Base-by-base conservation (phyloP, 176 grass and related monocot species). In the Musa beccarii region DNA sequence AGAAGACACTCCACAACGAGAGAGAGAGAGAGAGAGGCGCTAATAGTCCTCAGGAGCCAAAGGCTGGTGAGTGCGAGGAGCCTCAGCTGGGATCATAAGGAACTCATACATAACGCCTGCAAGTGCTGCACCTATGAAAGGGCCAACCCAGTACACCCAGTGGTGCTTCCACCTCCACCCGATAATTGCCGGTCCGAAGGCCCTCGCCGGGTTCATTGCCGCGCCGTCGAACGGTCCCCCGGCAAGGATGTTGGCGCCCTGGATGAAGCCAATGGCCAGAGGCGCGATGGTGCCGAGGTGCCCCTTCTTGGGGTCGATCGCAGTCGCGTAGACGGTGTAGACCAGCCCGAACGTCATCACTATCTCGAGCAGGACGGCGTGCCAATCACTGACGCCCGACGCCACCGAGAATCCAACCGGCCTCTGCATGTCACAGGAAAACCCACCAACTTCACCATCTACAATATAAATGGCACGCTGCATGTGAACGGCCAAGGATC, bases 91-190 rank as follows among this genome's bases (percentile, higher is more conserved):
- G 2, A 85, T 85, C 79, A 92, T 65, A 24, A 92, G 83, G 59
- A 61, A 96, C 79, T 96, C 89, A 24, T 92, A 92, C 9, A 90
- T 11, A 28, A 83, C 71, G 65, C 76, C 76, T 3, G 89, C 89
- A 20, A 92, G 66, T 22, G 81, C 89, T 19, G 83, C 83, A 11
- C 89, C 93, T 52, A 96, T 76, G 7, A 92, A 85, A 0, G 93
- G 93, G 0, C 89, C 93, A 11, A 96, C 54, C 93, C 93, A 96
- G 73, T 96, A 92, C 3, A 96, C 79, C 89, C 87, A 96, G 83
- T 96, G 87, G 87, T 85, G 81, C 59, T 83, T 54, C 92, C 92
- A 96, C 78, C 22, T 77, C 92, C 92, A 96, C 5, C 92, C 87
- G 55, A 96, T 83, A 25, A 96, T 75, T 72, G 89, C 89, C 2